phyloP scores from a whole-genome alignment of 2,329 filamentous ascomycete genomes.

The Trichoderma hamatum region DNA sequence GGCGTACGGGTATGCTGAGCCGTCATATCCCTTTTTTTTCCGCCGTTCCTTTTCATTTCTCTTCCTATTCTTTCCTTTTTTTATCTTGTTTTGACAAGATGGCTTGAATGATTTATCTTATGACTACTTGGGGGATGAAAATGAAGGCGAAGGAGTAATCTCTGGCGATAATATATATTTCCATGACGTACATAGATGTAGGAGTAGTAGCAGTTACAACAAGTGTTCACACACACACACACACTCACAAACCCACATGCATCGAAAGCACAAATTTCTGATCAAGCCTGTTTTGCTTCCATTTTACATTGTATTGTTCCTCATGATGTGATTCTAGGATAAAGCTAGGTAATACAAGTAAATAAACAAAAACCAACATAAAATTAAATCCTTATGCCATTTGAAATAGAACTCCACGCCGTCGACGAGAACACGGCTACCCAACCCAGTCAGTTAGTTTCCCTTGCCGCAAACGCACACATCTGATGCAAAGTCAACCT shows the following conservation, averaged over 20 bases:
- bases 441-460: background rate
- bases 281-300: background rate
- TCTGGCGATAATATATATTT: slow-evolving; percentile 3
- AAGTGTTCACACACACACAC: slow-evolving; percentile 12
- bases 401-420: slow-evolving; percentile 26
- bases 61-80: background rate
- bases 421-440: slow-evolving; percentile 7
- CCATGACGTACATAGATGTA: slow-evolving; percentile 14
- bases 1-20: slow-evolving; percentile 67
- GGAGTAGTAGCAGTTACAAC: slow-evolving; percentile 1
- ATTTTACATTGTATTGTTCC: background rate
- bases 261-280: background rate
- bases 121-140: slow-evolving; percentile 3
- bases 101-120: background rate
- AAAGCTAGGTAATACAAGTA: slow-evolving; percentile 21
- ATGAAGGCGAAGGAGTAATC: background rate
- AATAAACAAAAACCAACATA: slow-evolving; percentile 6
- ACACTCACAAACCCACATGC: background rate
- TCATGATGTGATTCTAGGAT: slow-evolving; percentile 1
- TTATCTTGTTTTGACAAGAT: slow-evolving; percentile 1
- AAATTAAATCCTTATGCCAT: slow-evolving; percentile 30
- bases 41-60: background rate
- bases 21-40: background rate
- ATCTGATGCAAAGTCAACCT: slow-evolving; percentile 10
- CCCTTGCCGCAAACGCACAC: background rate